A percentile compares a stretch with the other conserved stretches of the same genome.
Evolutionary conservation across 1,139 yeast species (phyloP).

Genomic region (Zygosaccharomyces pseudobailii): DNA sequence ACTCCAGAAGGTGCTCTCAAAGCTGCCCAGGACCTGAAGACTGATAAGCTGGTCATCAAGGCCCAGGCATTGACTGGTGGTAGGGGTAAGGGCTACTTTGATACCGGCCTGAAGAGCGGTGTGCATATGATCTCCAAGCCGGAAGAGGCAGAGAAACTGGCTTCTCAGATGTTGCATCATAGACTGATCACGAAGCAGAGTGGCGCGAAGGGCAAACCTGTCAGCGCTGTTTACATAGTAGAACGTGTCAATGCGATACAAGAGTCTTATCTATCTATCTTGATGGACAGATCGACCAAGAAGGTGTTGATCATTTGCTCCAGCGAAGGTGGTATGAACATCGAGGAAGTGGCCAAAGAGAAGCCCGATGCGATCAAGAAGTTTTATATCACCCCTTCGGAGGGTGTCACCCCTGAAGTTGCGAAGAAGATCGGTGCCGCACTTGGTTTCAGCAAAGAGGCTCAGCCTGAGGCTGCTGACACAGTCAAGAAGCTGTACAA

Average conservation of each 20-base stretch:
- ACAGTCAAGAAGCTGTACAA: constrained; percentile 82
- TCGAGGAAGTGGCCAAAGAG: constrained; percentile 94
- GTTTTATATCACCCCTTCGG: constrained; percentile 65
- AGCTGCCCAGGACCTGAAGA: constrained; percentile 62
- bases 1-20: constrained; percentile 84
- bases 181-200: constrained; percentile 96
- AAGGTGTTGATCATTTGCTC: constrained; percentile 93
- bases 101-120: constrained; percentile 94
- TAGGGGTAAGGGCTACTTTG: constrained; percentile 98
- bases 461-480: constrained; percentile 82
- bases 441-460: constrained; percentile 75
- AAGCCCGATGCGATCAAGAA: constrained; percentile 92
- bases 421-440: constrained; percentile 74
- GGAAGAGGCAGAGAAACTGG: constrained; percentile 81
- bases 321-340: constrained; percentile 99
- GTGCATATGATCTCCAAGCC: constrained; percentile 84
- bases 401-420: constrained; percentile 76
- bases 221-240: constrained; percentile 92
- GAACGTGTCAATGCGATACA: constrained; percentile 91
- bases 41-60: constrained; percentile 85
- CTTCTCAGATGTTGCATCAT: constrained; percentile 86
- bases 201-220: constrained; percentile 95
- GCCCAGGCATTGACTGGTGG: constrained; percentile 99
- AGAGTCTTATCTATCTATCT: constrained; percentile 92
- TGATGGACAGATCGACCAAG: constrained; percentile 90